Evolutionary conservation across 2,329 filamentous ascomycete species (phyloP).

Genomic region (Aspergillus piperis): DNA sequence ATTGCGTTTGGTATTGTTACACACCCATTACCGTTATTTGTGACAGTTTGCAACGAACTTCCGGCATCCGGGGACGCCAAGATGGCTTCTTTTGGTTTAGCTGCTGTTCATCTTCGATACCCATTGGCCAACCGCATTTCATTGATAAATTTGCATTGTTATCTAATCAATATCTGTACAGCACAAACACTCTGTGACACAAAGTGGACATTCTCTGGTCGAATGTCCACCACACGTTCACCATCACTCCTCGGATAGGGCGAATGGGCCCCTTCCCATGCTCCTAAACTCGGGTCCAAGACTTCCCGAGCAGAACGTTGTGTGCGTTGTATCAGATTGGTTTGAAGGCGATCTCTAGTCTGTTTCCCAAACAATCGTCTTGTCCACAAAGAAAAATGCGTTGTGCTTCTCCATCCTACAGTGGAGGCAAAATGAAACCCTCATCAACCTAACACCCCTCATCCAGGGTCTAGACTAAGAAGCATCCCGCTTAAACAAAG

Average conservation of each 20-base stretch:
- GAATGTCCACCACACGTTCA: neutral
- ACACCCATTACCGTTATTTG: neutral
- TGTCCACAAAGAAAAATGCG: neutral
- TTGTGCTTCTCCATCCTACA: neutral
- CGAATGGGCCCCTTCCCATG: neutral
- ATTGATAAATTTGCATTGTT: neutral
- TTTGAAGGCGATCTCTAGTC: neutral
- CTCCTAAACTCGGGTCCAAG: neutral
- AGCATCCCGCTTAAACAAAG: neutral
- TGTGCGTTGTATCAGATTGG: neutral
- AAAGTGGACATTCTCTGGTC: neutral
- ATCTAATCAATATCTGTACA: neutral
- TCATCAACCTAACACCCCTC: neutral
- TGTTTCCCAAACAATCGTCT: neutral
- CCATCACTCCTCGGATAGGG: neutral
- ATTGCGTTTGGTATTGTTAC: conserved; percentile 1
- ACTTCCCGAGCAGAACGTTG: neutral
- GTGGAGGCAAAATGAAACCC: neutral
- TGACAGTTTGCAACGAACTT: conserved; percentile 3
- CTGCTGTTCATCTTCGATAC: no score
- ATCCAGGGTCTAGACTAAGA: neutral
- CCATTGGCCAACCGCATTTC: neutral
- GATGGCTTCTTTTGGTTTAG: neutral
- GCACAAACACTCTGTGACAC: neutral
- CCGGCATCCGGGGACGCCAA: conserved; percentile 13